Evolutionary conservation across 2,329 filamentous ascomycete genomes (phyloP), one percentile per base, ranked within the genome.

Genomic region (Phaeosphaeriaceae sp.): DNA sequence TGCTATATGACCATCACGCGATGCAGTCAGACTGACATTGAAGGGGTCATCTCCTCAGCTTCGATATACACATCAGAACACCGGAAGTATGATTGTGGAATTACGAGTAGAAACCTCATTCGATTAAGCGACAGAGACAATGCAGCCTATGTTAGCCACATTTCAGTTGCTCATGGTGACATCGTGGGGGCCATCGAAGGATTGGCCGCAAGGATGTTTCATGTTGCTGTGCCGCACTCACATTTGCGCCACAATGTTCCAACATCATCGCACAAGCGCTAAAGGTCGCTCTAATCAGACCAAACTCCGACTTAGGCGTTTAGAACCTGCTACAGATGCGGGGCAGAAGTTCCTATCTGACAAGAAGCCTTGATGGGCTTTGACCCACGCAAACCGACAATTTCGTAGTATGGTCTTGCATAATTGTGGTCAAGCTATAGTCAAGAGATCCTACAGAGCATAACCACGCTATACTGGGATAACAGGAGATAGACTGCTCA

Each of bases 191-290:
- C 15, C 19, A 20, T 40, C 17, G 48, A 31, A 19, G 24, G 27
- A 20, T 42, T 19, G n/a, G 48, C 22, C 25, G 5, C 22, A 17
- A 24, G 31, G 17, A n/a, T 51, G 48, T 36, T 36, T 50, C 51
- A 44, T 15, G 27, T 49, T 54, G 40, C 58, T 53, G 51, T 49
- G 58, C 58, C 54, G 44, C 54, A 52, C 51, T 54, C 48, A 51
- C 7, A 27, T 48, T 46, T 11, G 46, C 33, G 51, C 54, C 54
- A 41, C 54, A 46, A 46, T 33, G 44, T 57, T 50, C 54, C 51
- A 22, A 33, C 13, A 4, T 46, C 2, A n/a, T 52, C 24, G 17
- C 20, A 7, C 27, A 15, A 21, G 50, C 50, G 50, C 50, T 24
- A 31, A 27, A 15, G n/a, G 6, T 15, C n/a, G 19, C 22, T 21